Evolutionary conservation across 257 asterid species (phyloP).

Genomic region (Cynanchum wilfordii): DNA sequence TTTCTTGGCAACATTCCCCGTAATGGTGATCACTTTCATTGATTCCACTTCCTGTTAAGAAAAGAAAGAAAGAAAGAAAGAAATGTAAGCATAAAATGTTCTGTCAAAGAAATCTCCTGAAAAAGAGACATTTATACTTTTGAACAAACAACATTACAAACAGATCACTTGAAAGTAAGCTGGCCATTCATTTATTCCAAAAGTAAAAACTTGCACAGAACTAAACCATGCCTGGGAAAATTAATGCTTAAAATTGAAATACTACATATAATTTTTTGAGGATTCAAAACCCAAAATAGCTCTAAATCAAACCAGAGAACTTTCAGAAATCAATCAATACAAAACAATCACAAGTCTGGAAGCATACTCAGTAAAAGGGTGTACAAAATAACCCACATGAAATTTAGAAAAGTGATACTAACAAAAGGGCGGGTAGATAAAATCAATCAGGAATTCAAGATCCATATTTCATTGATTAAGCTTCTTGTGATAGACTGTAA

Average conservation of each 20-base stretch:
- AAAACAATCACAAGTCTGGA: neutral
- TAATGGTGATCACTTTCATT: neutral
- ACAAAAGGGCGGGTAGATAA: neutral
- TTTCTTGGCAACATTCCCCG: too few relatives aligned
- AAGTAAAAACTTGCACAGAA: neutral
- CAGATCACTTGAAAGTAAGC: neutral
- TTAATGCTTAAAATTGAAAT: neutral
- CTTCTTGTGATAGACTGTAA: neutral
- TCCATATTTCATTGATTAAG: neutral
- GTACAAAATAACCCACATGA: neutral
- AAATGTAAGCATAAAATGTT: neutral
- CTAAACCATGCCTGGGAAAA: neutral
- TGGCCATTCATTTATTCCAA: neutral
- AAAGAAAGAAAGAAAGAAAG: too few relatives aligned
- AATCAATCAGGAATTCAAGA: neutral
- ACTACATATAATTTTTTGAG: neutral
- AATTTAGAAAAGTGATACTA: neutral
- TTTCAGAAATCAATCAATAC: neutral
- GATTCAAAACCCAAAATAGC: neutral
- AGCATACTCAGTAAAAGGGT: neutral
- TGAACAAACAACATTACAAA: neutral
- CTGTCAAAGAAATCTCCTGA: too few relatives aligned
- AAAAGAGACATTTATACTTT: neutral
- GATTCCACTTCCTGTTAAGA: neutral
- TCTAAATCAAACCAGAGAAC: constrained; percentile 1